A percentile compares a stretch with the other conserved stretches of the same genome.
Conservation (phyloP, 2,329 filamentous ascomycete genomes). For the Penicillium rolfsii region DNA sequence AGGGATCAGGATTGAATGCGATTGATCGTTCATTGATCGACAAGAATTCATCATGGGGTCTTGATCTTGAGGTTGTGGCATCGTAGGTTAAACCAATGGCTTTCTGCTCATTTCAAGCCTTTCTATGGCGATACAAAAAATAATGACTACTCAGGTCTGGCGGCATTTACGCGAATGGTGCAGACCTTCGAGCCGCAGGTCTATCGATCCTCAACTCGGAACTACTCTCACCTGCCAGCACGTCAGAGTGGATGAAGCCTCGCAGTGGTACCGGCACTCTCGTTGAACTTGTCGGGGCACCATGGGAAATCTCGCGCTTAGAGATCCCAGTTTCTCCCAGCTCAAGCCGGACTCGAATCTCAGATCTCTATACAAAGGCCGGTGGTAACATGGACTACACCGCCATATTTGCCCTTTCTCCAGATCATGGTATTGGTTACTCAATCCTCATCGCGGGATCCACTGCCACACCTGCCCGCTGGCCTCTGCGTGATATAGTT, state of each 20-base stretch:
- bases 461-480: constrained; percentile 10
- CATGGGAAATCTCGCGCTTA: constrained; percentile 15
- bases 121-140: too few species aligned
- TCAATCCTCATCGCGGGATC: constrained; percentile 10
- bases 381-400: constrained; percentile 15
- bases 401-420: constrained; percentile 13
- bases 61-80: constrained; percentile 3
- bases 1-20: not conserved
- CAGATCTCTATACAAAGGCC: constrained; percentile 16
- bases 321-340: constrained; percentile 11
- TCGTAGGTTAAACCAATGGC: not conserved
- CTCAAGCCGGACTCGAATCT: constrained; percentile 17
- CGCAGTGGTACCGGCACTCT: constrained; percentile 12
- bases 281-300: constrained; percentile 18
- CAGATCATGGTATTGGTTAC: constrained; percentile 18
- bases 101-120: not conserved
- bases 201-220: constrained; percentile 17
- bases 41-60: not conserved
- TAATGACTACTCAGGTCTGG: constrained; percentile 7
- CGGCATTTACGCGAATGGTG: constrained; percentile 7
- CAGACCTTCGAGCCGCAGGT: constrained; percentile 13
- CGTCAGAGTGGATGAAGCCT: constrained; percentile 19
- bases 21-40: not conserved
- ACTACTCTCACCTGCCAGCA: constrained; percentile 9
- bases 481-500: constrained; percentile 10